Evolutionary conservation across 129 eudicot genomes (phyloP).

Genomic region (Chrysanthemum seticuspe): DNA sequence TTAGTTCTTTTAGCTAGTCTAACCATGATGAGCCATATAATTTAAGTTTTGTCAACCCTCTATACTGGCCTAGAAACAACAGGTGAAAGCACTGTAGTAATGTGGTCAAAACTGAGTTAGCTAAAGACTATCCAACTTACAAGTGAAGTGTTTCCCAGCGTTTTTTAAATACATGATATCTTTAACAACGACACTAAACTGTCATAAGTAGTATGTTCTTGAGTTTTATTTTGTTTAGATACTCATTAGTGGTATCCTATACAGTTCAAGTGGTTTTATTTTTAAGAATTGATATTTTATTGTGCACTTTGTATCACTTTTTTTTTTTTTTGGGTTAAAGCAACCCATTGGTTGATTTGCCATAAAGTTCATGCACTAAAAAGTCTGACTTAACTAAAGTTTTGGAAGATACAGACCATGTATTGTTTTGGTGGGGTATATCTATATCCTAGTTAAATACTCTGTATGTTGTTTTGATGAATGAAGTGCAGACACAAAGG

Average conservation of each 20-base stretch:
- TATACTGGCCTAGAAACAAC: neutral
- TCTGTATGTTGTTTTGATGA: too few relatives aligned
- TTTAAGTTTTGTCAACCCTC: neutral
- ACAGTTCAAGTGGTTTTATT: too few relatives aligned
- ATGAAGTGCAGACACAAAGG: too few relatives aligned
- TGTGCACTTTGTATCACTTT: neutral
- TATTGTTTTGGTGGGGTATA: neutral
- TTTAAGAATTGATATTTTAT: too few relatives aligned
- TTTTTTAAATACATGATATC: neutral
- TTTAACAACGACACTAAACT: neutral
- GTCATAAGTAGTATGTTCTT: neutral
- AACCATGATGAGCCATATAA: neutral
- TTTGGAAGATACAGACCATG: neutral
- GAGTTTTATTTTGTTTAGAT: neutral
- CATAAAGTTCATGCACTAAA: neutral
- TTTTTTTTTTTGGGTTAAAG: neutral
- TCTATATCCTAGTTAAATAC: too few relatives aligned
- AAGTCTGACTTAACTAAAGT: neutral
- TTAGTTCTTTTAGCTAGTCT: neutral
- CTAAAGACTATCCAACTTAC: neutral
- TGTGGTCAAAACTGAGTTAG: neutral
- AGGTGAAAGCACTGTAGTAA: neutral
- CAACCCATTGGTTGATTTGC: constrained; percentile 1
- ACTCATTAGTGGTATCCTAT: neutral
- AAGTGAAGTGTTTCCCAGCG: neutral